Conservation (phyloP, 352 stramenopile genomes). For the Phytophthora colocasiae region DNA sequence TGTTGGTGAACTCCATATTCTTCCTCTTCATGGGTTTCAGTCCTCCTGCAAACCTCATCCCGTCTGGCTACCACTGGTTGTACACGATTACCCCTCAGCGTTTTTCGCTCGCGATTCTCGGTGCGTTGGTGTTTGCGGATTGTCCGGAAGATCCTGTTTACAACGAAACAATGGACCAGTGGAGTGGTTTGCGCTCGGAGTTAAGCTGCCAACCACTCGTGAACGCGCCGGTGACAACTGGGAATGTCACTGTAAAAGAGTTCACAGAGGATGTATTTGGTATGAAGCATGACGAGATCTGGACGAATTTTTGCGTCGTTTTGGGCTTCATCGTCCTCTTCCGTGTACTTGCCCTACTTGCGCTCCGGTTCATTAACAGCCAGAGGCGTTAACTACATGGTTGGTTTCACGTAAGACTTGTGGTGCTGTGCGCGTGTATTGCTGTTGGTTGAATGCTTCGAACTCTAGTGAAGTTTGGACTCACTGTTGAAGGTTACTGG, state of each 20-base stretch:
- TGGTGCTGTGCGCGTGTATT: too few species aligned
- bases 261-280: constrained; percentile 52
- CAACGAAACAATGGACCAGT: constrained; percentile 19
- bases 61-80: constrained; percentile 42
- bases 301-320: constrained; percentile 46
- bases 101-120: constrained; percentile 39
- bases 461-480: too few species aligned
- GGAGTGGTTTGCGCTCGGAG: constrained; percentile 29
- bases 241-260: constrained; percentile 52
- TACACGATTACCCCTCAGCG: constrained; percentile 47
- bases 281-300: constrained; percentile 62
- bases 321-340: constrained; percentile 54
- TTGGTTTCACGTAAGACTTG: too few species aligned
- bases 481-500: too few species aligned
- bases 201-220: constrained; percentile 47
- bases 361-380: constrained; percentile 57
- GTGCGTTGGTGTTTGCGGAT: constrained; percentile 40
- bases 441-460: too few species aligned
- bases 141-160: constrained; percentile 34
- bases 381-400: constrained; percentile 27
- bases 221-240: constrained; percentile 37
- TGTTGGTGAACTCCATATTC: constrained; percentile 43
- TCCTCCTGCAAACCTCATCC: constrained; percentile 40
- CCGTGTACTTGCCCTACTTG: constrained; percentile 48
- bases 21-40: constrained; percentile 49